Percentiles rank a stretch among this genome's conserved stretches.
These are phyloP conservation scores for Rhododendron kiyosumense DNA, from an alignment of 148 eudicot species.

Conservation along the genomic window DNA sequence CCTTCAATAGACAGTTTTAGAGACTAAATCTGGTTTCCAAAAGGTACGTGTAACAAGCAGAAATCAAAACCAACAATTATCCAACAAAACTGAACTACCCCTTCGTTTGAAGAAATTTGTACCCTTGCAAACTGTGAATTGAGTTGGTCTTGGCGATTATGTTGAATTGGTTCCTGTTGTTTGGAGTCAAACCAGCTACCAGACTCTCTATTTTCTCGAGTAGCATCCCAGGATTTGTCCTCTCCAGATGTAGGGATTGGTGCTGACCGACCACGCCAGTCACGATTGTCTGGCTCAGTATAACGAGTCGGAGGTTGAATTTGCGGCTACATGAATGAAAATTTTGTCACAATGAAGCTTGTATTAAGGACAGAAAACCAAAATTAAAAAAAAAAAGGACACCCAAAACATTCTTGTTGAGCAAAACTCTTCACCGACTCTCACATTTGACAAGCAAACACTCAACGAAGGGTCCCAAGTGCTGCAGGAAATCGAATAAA, in stretches of 20 bases:
- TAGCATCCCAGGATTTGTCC: slow-evolving; percentile 74
- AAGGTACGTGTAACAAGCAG: neutral
- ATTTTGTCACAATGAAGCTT: neutral
- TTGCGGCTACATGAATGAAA: slow-evolving; percentile 30
- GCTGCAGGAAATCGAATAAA: neutral
- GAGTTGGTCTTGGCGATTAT: slow-evolving; percentile 44
- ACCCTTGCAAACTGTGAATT: slow-evolving; percentile 51
- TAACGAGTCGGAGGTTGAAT: slow-evolving; percentile 56
- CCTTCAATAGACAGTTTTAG: neutral
- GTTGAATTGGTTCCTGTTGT: slow-evolving; percentile 37
- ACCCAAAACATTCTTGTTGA: neutral
- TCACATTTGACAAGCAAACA: neutral
- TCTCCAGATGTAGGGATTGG: slow-evolving; percentile 47
- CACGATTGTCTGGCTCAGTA: slow-evolving; percentile 79
- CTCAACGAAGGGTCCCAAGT: neutral
- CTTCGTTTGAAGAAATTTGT: slow-evolving; percentile 49
- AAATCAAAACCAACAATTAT: neutral
- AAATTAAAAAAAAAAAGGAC: neutral
- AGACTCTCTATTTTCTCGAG: slow-evolving; percentile 50
- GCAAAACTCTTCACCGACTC: neutral
- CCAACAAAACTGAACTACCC: slow-evolving; percentile 32
- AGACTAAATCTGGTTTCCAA: neutral
- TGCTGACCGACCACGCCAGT: slow-evolving; percentile 81
- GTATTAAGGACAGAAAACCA: neutral
- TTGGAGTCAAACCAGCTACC: slow-evolving; percentile 36